A percentile compares a stretch with the other conserved stretches of the same genome.
Evolutionary conservation across 768 basidiomycete genomes (phyloP).

Genomic region (Termitomyces sp.): DNA sequence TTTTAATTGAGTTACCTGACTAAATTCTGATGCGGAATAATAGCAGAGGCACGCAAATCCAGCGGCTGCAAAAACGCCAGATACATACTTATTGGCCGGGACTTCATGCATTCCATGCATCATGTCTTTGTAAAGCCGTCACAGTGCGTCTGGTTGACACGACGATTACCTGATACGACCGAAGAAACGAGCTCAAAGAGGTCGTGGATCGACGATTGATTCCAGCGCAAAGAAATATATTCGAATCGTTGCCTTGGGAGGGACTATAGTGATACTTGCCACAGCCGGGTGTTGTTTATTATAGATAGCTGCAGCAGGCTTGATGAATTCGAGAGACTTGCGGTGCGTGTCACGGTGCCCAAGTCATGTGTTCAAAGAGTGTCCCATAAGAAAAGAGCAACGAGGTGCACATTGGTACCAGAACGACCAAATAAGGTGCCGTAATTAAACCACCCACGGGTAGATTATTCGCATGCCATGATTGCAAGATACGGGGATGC

Average conservation of each 20-base stretch:
- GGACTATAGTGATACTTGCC: too few relatives aligned
- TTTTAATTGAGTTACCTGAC: neutral
- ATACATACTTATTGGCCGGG: neutral
- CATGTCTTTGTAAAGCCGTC: neutral
- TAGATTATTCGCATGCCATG: neutral
- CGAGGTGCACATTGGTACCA: neutral
- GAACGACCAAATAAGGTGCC: neutral
- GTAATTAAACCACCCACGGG: neutral
- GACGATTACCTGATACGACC: neutral
- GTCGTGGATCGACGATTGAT: neutral
- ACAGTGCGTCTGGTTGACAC: neutral
- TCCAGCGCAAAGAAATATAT: neutral
- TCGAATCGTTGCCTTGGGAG: neutral
- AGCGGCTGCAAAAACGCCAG: neutral
- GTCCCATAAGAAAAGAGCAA: neutral
- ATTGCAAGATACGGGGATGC: neutral
- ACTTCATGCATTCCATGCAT: neutral
- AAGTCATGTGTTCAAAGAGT: too few relatives aligned
- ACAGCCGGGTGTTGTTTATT: too few relatives aligned
- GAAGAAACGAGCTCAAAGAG: neutral
- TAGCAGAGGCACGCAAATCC: neutral
- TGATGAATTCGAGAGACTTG: neutral
- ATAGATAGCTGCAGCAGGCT: neutral
- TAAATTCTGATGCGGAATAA: neutral
- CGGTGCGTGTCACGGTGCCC: too few relatives aligned